These are phyloP conservation scores for Neovahlkampfia damariscottae DNA, from an alignment of 78 protist species.

Conservation along the genomic window DNA sequence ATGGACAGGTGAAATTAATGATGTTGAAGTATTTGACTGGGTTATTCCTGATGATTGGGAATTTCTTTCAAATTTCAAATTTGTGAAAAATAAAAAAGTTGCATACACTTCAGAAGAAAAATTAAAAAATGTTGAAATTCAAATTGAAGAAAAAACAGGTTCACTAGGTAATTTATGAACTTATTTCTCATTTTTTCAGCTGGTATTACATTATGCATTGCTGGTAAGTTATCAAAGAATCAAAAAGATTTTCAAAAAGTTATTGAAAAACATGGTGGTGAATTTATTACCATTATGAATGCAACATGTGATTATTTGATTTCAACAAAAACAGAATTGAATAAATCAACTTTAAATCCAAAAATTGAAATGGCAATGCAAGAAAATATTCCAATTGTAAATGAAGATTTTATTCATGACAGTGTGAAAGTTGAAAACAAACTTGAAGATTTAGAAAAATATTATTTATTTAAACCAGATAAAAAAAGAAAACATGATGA, in stretches of 20 bases:
- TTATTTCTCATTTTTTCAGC: neutral
- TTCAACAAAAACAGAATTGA: neutral
- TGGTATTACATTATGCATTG: no score
- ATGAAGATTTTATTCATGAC: neutral
- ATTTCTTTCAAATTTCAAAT: neutral
- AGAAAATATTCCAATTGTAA: neutral
- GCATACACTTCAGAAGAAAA: neutral
- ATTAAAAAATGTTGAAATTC: neutral
- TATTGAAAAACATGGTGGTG: neutral
- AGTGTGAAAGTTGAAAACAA: neutral
- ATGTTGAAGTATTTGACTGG: neutral
- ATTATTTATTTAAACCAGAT: neutral
- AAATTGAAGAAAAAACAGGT: neutral
- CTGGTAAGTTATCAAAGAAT: neutral
- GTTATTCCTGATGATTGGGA: slow-evolving; percentile 2
- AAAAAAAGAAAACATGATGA: neutral
- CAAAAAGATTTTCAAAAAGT: neutral
- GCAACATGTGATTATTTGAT: slow-evolving; percentile 3
- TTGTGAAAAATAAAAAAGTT: slow-evolving; percentile 1
- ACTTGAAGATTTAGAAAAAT: neutral
- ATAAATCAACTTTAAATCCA: neutral
- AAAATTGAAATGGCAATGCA: neutral
- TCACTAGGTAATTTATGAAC: neutral
- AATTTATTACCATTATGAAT: neutral
- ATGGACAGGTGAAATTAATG: neutral